Evolutionary conservation across 768 basidiomycete genomes (phyloP).

Genomic region (Mrakia hoshinonis): DNA sequence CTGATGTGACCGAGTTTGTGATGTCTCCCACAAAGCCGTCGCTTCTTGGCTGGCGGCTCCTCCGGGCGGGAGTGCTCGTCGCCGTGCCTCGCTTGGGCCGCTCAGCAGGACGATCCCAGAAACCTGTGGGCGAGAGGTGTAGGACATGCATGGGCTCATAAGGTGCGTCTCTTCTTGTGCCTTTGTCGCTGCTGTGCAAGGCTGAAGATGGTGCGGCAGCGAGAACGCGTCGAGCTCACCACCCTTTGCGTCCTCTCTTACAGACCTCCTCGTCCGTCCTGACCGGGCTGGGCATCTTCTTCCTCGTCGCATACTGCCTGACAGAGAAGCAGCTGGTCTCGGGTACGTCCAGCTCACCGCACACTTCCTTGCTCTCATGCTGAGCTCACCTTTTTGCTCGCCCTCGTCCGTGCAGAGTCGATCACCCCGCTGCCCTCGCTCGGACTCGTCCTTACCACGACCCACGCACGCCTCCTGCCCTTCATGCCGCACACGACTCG

Average conservation of each 20-base stretch:
- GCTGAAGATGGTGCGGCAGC: too few relatives aligned
- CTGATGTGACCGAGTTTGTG: conserved; percentile 5
- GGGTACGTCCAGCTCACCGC: neutral
- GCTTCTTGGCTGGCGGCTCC: neutral
- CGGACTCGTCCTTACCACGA: neutral
- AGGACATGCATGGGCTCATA: too few relatives aligned
- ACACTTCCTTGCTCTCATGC: neutral
- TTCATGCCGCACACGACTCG: neutral
- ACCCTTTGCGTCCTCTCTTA: too few relatives aligned
- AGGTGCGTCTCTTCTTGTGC: too few relatives aligned
- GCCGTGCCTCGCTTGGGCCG: neutral
- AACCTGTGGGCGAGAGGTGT: too few relatives aligned
- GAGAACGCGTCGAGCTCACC: too few relatives aligned
- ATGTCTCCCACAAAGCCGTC: neutral
- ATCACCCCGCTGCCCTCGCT: conserved; percentile 13
- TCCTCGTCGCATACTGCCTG: too few relatives aligned
- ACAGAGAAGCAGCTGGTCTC: neutral
- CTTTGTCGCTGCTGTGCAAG: too few relatives aligned
- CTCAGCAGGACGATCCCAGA: too few relatives aligned
- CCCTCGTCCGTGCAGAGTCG: neutral
- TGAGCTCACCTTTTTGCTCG: neutral
- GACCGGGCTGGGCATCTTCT: too few relatives aligned
- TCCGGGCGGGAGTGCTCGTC: neutral
- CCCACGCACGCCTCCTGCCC: neutral
- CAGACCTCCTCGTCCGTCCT: too few relatives aligned